These are phyloP conservation scores for Ophiocordyceps camponoti-rufipedis DNA, from an alignment of 2,329 filamentous ascomycete genomes.

Conservation along the genomic window DNA sequence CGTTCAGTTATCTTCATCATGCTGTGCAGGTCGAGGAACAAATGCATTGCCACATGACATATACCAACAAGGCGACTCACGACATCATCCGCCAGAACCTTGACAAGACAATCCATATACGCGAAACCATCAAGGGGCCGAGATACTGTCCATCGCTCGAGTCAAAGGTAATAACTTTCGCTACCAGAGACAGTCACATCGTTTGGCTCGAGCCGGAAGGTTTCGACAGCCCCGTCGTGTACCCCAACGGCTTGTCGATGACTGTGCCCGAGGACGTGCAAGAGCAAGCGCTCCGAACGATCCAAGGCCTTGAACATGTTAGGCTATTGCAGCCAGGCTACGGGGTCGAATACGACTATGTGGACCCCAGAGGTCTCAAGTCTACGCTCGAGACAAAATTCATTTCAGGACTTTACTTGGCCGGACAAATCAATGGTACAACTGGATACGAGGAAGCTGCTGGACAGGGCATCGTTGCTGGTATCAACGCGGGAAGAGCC, in stretches of 20 bases:
- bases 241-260: slow-evolving; percentile 95
- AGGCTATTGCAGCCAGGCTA: slow-evolving; percentile 91
- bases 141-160: slow-evolving; percentile 92
- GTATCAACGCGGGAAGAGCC: slow-evolving; percentile 81
- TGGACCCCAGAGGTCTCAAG: slow-evolving; percentile 75
- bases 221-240: slow-evolving; percentile 75
- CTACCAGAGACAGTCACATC: slow-evolving; percentile 63
- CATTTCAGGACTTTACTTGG: slow-evolving; percentile 75
- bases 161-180: slow-evolving; percentile 80
- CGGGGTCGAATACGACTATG: slow-evolving; percentile 96
- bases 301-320: slow-evolving; percentile 75
- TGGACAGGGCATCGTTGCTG: slow-evolving; percentile 79
- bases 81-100: slow-evolving; percentile 73
- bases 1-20: slow-evolving; percentile 82
- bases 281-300: slow-evolving; percentile 65
- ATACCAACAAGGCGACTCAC: slow-evolving; percentile 72
- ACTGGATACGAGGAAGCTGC: slow-evolving; percentile 97
- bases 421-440: slow-evolving; percentile 94
- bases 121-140: slow-evolving; percentile 85
- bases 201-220: slow-evolving; percentile 97
- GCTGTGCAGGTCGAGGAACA: slow-evolving; percentile 64
- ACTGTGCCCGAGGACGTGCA: slow-evolving; percentile 83
- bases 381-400: slow-evolving; percentile 89
- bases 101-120: slow-evolving; percentile 91
- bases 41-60: slow-evolving; percentile 69